Evolutionary conservation across 2,329 filamentous ascomycete species (phyloP), one percentile per base, ranked within the genome.

Genomic region (Diaporthe vexans): DNA sequence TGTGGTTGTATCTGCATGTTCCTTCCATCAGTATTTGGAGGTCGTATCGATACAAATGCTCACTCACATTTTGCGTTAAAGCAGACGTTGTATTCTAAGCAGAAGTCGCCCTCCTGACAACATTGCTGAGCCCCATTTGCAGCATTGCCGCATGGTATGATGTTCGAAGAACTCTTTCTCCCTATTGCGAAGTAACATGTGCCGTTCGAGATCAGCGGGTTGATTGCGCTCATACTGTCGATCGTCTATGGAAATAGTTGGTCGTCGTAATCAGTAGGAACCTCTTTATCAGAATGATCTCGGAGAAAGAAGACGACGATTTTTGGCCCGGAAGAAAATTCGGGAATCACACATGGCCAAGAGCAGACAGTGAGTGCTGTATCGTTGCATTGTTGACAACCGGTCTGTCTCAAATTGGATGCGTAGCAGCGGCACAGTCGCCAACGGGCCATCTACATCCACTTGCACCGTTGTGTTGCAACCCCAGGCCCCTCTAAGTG

Each of bases 21-120:
- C 15, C 19, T 19, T 17, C 7, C 29, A 37, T 26, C 3, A 67
- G 46, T 13, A 37, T 24, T 10, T 21, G 40, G 4, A 43, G 17
- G 17, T 17, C 17, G 40, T 19, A 43, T 43, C 7, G 6, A 19
- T 4, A 17, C 8, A 11, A 5, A 3, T 10, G 5, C 15, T 1
- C 46, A 43, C 69, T 72, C 17, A 72, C 69, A 58, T 11, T 72
- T 63, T 33, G 56, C 43, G 4, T 72, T 72, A 9, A 52, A 72
- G 57, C 69, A 72, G 46, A 72, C 58, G 24, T 54, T 72, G 24
- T 43, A 63, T 11, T 72, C 69, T 3, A 72, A 13, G 35, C 69
- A 72, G 33, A 29, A 72, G 29, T 72, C 69, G 11, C 69, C 69
- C 43, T 72, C 46, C 57, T 72, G 56, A 11, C 69, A 72, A 72